These are phyloP conservation scores for Spongiforma sp. DNA, from an alignment of 1,284 basidiomycete genomes.

Conservation along the genomic window DNA sequence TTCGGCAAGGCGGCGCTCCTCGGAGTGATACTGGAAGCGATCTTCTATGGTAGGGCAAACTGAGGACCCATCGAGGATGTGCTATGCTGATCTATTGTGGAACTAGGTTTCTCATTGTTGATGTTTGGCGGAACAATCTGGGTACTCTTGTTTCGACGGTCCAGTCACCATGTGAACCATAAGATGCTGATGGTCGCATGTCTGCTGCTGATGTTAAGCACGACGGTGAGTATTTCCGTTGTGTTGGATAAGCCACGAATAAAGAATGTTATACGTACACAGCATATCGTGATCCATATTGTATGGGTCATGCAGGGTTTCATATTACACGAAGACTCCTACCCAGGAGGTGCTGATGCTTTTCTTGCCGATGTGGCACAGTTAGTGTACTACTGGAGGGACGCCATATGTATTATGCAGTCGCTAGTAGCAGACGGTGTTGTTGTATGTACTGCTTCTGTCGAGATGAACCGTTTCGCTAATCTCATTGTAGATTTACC, in stretches of 20 bases:
- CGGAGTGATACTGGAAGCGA: conserved; percentile 22
- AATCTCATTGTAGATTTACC: background rate
- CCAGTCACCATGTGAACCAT: conserved; percentile 7
- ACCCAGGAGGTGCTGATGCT: background rate
- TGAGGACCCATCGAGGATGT: background rate
- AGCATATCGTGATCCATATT: too few relatives aligned
- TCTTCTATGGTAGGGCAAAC: conserved; percentile 26
- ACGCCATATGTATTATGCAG: background rate
- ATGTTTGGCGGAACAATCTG: conserved; percentile 25
- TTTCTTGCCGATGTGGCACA: background rate
- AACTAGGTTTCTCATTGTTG: conserved; percentile 24
- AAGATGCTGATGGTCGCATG: conserved; percentile 19
- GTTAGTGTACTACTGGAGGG: background rate
- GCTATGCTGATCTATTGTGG: background rate
- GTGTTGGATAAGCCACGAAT: background rate
- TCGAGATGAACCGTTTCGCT: background rate
- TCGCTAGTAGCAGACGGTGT: background rate
- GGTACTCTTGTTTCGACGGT: conserved; percentile 5
- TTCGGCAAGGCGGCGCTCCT: conserved; percentile 29
- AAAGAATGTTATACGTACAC: too few relatives aligned
- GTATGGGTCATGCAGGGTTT: background rate
- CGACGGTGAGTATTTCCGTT: conserved; percentile 11
- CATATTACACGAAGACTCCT: background rate
- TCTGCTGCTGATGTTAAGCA: conserved; percentile 22
- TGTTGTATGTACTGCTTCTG: background rate